Evolutionary conservation across 495 filamentous ascomycete species (phyloP).

Genomic region (Podospora bellae-mahoneyi): DNA sequence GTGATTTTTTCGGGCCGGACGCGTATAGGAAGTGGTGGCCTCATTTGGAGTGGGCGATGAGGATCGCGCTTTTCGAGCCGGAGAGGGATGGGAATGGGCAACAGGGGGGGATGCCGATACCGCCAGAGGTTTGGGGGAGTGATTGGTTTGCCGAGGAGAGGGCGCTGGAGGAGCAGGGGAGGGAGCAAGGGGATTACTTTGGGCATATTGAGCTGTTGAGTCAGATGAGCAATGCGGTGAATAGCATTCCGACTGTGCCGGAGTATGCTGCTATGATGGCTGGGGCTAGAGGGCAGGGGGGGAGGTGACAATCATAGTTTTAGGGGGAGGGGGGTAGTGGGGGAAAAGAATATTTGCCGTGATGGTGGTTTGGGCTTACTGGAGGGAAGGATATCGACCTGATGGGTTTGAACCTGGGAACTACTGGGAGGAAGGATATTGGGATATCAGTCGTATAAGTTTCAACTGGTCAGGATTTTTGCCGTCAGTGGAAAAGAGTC

Average conservation of each 20-base stretch:
- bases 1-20: constrained; percentile 40
- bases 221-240: constrained; percentile 41
- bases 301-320: background rate
- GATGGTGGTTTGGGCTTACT: background rate
- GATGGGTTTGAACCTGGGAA: background rate
- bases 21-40: constrained; percentile 50
- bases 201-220: constrained; percentile 50
- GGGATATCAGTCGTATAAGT: background rate
- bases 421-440: background rate
- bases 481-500: too few relatives aligned
- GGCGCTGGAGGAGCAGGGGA: constrained; percentile 27
- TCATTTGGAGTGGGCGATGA: constrained; percentile 54
- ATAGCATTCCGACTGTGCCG: constrained; percentile 33
- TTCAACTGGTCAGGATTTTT: too few relatives aligned
- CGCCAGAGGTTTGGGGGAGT: constrained; percentile 50
- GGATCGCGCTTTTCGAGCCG: constrained; percentile 45
- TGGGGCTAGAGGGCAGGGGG: background rate
- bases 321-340: background rate
- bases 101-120: constrained; percentile 38
- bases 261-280: constrained; percentile 21
- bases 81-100: background rate
- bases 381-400: background rate
- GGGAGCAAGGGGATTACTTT: constrained; percentile 32
- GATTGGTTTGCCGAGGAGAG: constrained; percentile 44
- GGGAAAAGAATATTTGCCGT: background rate